Percentiles rank a stretch among this genome's conserved stretches.
Evolutionary conservation across 306 rosid species (phyloP).

Genomic region (Cucumis cinereus): DNA sequence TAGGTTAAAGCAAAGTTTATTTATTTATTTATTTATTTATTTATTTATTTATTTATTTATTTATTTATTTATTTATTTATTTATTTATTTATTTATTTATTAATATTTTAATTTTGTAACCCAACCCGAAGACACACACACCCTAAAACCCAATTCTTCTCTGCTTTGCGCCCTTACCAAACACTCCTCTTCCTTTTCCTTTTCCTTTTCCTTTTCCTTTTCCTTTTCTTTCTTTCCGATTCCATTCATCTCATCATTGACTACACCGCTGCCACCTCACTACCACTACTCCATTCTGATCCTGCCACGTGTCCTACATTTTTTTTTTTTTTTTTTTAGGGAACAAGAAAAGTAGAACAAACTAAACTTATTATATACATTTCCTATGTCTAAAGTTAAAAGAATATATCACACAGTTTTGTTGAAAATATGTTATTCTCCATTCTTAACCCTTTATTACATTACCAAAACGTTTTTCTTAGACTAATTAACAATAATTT

Average conservation of each 20-base stretch:
- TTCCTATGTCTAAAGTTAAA: background rate
- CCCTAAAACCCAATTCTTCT: background rate
- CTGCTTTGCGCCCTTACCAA: conserved; percentile 4
- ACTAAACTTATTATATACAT: background rate
- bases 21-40: too few relatives aligned
- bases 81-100: too few relatives aligned
- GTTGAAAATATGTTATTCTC: background rate
- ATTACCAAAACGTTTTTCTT: too few relatives aligned
- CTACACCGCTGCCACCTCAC: background rate
- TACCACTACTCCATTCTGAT: background rate
- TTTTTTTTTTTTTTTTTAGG: too few relatives aligned
- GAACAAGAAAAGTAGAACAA: background rate
- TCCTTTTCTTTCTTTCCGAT: background rate
- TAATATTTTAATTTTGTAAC: background rate
- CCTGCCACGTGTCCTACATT: background rate
- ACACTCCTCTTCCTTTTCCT: too few relatives aligned
- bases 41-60: too few relatives aligned
- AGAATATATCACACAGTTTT: background rate
- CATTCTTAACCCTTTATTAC: background rate
- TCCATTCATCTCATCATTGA: background rate
- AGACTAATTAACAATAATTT: too few relatives aligned
- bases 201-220: background rate
- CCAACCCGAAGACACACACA: background rate
- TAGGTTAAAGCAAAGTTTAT: too few relatives aligned
- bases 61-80: too few relatives aligned